A percentile compares a stretch with the other conserved stretches of the same genome.
These are phyloP conservation scores for Phyllosticta paracitricarpa DNA, from an alignment of 2,329 filamentous ascomycete species.

Conservation along the genomic window DNA sequence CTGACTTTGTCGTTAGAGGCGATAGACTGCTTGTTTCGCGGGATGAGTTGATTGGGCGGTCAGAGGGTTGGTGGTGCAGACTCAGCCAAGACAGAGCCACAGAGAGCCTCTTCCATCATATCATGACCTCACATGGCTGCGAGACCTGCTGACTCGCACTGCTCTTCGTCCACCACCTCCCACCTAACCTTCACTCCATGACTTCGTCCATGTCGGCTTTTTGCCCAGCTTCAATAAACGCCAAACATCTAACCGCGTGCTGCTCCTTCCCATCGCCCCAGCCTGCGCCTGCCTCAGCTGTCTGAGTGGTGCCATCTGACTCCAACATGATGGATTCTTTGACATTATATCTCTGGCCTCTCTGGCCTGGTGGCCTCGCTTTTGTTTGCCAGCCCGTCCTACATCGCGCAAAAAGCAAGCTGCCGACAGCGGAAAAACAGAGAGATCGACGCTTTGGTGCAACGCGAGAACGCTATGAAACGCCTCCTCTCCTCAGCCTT, in stretches of 20 bases:
- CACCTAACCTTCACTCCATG: neutral
- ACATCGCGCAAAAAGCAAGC: neutral
- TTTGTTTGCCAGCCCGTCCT: neutral
- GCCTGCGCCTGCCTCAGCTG: neutral
- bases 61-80: neutral
- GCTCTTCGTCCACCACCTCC: neutral
- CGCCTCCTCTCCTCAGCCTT: neutral
- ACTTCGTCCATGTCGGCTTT: neutral
- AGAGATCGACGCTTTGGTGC: neutral
- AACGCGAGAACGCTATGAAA: neutral
- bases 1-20: no score
- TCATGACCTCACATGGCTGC: neutral
- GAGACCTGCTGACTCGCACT: neutral
- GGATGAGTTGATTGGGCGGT: no score
- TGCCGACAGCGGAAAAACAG: neutral
- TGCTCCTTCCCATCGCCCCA: neutral
- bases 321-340: neutral
- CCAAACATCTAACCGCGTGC: neutral
- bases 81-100: neutral
- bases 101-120: neutral
- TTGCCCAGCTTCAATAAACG: neutral
- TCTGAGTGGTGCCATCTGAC: neutral
- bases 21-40: no score
- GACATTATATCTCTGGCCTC: neutral
- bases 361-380: neutral